Conservation (phyloP, 2,329 filamentous ascomycete genomes). For the Hypoxylon sp. region DNA sequence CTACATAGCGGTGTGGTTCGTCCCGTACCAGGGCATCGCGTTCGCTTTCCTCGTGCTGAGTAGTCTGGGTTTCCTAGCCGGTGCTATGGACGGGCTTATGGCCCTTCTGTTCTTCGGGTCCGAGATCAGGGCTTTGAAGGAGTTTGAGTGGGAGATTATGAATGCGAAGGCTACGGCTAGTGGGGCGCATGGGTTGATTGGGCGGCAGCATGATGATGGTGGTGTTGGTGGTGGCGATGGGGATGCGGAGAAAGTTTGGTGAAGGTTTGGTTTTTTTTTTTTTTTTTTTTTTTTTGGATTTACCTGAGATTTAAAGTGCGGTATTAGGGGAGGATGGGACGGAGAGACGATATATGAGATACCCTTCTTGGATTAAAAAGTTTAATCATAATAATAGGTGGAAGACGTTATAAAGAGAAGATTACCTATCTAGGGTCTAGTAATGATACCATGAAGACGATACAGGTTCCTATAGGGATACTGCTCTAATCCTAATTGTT, state of each 20-base stretch:
- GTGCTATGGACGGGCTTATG: conserved; percentile 87
- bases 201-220: conserved; percentile 9
- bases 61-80: conserved; percentile 81
- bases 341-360: background rate
- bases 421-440: conserved; percentile 19
- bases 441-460: conserved; percentile 46
- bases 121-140: conserved; percentile 85
- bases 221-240: conserved; percentile 1
- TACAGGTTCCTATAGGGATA: conserved; percentile 40
- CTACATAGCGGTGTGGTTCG: conserved; percentile 89
- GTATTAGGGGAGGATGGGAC: background rate
- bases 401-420: conserved; percentile 2
- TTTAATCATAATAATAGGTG: conserved; percentile 1
- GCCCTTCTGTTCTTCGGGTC: conserved; percentile 88
- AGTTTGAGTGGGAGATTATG: conserved; percentile 93
- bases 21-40: conserved; percentile 79
- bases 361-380: conserved; percentile 9
- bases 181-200: conserved; percentile 47
- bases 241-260: conserved; percentile 48
- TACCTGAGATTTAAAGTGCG: background rate
- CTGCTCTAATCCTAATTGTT: conserved; percentile 37
- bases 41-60: conserved; percentile 86
- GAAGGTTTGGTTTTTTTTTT: background rate
- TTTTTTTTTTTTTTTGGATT: too few species aligned
- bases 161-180: conserved; percentile 71